phyloP scores from a whole-genome alignment of 2,329 filamentous ascomycete species.

The Claviceps arundinis region DNA sequence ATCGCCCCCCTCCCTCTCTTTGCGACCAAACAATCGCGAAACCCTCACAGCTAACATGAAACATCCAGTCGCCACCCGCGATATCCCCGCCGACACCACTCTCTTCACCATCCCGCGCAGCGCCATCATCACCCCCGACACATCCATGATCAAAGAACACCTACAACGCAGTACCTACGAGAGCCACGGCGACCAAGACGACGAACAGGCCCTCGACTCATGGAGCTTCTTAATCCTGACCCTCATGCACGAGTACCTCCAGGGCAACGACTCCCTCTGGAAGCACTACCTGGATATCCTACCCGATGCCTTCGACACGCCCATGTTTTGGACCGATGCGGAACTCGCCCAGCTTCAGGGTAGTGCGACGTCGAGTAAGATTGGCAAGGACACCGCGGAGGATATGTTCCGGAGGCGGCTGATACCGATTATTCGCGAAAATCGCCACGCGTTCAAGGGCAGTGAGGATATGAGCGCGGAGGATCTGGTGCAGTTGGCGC shows the following conservation, averaged over 20 bases:
- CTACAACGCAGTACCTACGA: conserved; percentile 23
- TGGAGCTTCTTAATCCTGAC: conserved; percentile 56
- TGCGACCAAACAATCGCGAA: background rate
- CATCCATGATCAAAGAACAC: conserved; percentile 50
- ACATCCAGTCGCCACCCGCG: conserved; percentile 49
- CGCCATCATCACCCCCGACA: conserved; percentile 58
- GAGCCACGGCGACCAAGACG: conserved; percentile 21
- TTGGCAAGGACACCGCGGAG: conserved; percentile 62
- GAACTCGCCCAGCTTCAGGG: conserved; percentile 65
- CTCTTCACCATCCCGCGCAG: conserved; percentile 68
- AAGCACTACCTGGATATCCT: conserved; percentile 65
- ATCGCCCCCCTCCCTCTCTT: no score
- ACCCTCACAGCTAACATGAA: background rate
- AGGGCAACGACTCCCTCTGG: conserved; percentile 52
- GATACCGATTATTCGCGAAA: conserved; percentile 34
- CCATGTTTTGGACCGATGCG: conserved; percentile 73
- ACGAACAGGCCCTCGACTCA: conserved; percentile 30
- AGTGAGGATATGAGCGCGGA: conserved; percentile 25
- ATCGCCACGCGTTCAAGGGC: conserved; percentile 30
- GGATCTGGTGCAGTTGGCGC: conserved; percentile 42
- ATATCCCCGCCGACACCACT: conserved; percentile 61
- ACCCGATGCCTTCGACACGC: conserved; percentile 59
- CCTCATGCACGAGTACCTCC: conserved; percentile 64
- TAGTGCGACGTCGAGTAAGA: conserved; percentile 61
- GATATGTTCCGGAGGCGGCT: conserved; percentile 47